Conservation (phyloP, 139 green algal genomes). For the Desmodesmus armatus region DNA sequence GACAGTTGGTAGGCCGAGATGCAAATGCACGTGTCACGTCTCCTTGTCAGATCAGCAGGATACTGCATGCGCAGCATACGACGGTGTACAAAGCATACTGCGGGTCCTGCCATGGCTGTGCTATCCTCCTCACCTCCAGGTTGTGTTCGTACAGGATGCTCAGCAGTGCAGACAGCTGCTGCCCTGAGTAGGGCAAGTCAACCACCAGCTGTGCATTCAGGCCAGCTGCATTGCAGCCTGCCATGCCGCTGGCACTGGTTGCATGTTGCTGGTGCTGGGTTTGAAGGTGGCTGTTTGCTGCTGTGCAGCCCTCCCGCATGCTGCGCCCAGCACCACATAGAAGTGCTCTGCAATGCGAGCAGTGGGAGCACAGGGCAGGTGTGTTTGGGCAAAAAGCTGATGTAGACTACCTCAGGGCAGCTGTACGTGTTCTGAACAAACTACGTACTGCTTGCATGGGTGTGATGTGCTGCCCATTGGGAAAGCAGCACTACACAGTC, state of each 20-base stretch:
- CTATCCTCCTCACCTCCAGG: background rate
- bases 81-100: too few species aligned
- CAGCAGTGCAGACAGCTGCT: background rate
- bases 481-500: too few species aligned
- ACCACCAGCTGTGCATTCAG: too few species aligned
- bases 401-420: too few species aligned
- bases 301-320: slow-evolving; percentile 5
- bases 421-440: too few species aligned
- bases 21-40: too few species aligned
- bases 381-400: background rate
- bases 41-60: background rate
- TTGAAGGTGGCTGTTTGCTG: background rate
- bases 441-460: too few species aligned
- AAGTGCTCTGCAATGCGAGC: background rate
- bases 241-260: background rate
- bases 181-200: slow-evolving; percentile 11
- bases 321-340: background rate
- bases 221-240: too few species aligned
- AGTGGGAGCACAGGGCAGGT: background rate
- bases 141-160: slow-evolving; percentile 13
- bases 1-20: too few species aligned
- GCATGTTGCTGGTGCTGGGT: background rate
- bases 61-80: background rate
- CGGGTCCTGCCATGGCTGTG: background rate
- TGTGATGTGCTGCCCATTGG: too few species aligned